Evolutionary conservation across 2,329 filamentous ascomycete genomes (phyloP).

Genomic region (Talaromyces albobiverticillius): DNA sequence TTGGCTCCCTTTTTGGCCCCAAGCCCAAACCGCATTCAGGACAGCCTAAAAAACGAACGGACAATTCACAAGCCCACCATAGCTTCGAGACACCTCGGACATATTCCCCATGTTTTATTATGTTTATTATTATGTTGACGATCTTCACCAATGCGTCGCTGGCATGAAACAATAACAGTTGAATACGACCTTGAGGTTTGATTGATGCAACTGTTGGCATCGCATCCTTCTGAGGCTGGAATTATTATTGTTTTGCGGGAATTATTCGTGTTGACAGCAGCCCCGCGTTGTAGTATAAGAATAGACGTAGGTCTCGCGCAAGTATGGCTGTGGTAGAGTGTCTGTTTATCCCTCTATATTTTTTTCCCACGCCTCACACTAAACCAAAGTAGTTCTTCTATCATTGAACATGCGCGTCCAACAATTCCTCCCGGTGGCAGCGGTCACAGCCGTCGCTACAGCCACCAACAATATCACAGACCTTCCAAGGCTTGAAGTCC

Average conservation of each 20-base stretch:
- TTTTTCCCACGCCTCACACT: too few species aligned
- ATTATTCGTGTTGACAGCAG: too few species aligned
- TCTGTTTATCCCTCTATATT: neutral
- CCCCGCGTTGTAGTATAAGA: constrained; percentile 3
- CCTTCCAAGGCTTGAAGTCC: constrained; percentile 6
- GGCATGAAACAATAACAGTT: neutral
- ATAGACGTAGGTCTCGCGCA: neutral
- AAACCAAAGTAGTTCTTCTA: too few species aligned
- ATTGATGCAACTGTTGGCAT: neutral
- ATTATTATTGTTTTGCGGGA: neutral
- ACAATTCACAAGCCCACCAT: too few species aligned
- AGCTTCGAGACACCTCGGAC: too few species aligned
- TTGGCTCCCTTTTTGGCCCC: neutral
- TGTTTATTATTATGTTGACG: neutral
- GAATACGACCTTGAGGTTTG: constrained; percentile 4
- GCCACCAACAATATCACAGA: neutral
- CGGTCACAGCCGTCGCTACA: neutral
- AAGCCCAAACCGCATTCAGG: neutral
- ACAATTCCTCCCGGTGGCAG: neutral
- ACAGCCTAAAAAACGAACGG: too few species aligned
- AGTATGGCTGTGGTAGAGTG: too few species aligned
- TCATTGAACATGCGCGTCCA: neutral
- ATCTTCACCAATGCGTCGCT: neutral
- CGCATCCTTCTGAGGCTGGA: neutral
- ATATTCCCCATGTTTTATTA: neutral